Evolutionary conservation across 1,139 yeast genomes (phyloP).

Genomic region (Protomyces inundatus): DNA sequence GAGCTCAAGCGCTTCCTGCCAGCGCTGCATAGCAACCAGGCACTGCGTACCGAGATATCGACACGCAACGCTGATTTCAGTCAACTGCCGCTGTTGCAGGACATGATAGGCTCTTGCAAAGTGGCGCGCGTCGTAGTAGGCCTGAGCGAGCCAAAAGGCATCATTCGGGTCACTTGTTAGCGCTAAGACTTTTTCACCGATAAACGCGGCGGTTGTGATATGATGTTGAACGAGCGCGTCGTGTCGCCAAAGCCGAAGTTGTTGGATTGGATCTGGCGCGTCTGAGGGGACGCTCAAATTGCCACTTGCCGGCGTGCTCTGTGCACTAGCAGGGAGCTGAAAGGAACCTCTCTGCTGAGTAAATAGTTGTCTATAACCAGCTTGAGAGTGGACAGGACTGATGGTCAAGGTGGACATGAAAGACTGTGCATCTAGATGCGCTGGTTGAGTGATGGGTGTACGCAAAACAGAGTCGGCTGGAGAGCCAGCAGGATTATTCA

Average conservation of each 20-base stretch:
- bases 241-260: slow-evolving; percentile 84
- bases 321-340: not conserved
- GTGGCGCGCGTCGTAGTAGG: slow-evolving; percentile 67
- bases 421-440: slow-evolving; percentile 2
- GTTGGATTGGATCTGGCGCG: slow-evolving; percentile 57
- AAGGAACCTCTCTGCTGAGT: not conserved
- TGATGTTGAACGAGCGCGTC: slow-evolving; percentile 93
- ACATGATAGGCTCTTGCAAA: slow-evolving; percentile 74
- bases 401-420: slow-evolving; percentile 24
- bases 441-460: not conserved
- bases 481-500: not conserved
- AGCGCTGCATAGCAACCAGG: slow-evolving; percentile 53
- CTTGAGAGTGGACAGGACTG: slow-evolving; percentile 18
- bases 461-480: not conserved
- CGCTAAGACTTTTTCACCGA: slow-evolving; percentile 84
- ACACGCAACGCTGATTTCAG: slow-evolving; percentile 60
- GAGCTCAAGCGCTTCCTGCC: slow-evolving; percentile 85
- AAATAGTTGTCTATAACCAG: not conserved
- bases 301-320: not conserved
- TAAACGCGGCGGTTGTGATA: slow-evolving; percentile 78
- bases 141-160: slow-evolving; percentile 96
- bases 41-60: slow-evolving; percentile 77
- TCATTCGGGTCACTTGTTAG: slow-evolving; percentile 78
- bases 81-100: slow-evolving; percentile 40
- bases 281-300: not conserved